Percentiles rank a stretch among this genome's conserved stretches.
Conservation (phyloP, 2,329 filamentous ascomycete species). For the Paramyrothecium sp. region DNA sequence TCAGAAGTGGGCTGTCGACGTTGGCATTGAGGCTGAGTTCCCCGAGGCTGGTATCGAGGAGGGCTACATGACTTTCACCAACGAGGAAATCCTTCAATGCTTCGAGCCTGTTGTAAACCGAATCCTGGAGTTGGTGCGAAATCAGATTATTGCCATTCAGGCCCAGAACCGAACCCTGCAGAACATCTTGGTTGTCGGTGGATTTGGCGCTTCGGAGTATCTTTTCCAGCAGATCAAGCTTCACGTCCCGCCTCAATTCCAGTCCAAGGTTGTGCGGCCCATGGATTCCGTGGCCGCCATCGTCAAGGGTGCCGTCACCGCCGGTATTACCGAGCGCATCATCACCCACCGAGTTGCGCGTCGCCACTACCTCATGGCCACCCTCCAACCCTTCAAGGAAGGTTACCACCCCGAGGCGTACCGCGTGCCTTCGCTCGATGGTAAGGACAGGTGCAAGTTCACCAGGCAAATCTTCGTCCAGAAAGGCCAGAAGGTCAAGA, state of each 20-base stretch:
- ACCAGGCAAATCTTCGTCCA: conserved; percentile 98
- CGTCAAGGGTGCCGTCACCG: conserved; percentile 96
- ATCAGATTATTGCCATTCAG: conserved; percentile 98
- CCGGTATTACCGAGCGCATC: conserved; percentile 94
- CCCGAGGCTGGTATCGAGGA: conserved; percentile 97
- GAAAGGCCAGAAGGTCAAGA: conserved; percentile 98
- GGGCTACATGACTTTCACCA: conserved; percentile 99
- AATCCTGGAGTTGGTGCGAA: conserved; percentile 91
- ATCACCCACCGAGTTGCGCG: conserved; percentile 96
- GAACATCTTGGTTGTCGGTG: conserved; percentile 96
- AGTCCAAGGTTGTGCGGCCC: conserved; percentile 94
- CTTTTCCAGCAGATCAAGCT: conserved; percentile 99
- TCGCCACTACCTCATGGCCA: conserved; percentile 98
- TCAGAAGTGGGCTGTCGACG: conserved; percentile 98
- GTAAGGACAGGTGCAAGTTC: conserved; percentile 98
- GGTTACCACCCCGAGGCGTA: conserved; percentile 98
- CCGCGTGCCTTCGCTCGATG: conserved; percentile 92
- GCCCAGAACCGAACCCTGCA: conserved; percentile 92
- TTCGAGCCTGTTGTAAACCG: conserved; percentile 98
- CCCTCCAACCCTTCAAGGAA: conserved; percentile 97
- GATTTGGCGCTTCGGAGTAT: conserved; percentile 97
- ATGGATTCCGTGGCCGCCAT: conserved; percentile 99
- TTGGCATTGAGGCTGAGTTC: conserved; percentile 97
- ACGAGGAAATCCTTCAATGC: conserved; percentile 98
- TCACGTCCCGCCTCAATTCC: conserved; percentile 96